Evolutionary conservation across 306 rosid species (phyloP), one percentile per base, ranked within the genome.

Genomic region (Luffa aegyptiaca): DNA sequence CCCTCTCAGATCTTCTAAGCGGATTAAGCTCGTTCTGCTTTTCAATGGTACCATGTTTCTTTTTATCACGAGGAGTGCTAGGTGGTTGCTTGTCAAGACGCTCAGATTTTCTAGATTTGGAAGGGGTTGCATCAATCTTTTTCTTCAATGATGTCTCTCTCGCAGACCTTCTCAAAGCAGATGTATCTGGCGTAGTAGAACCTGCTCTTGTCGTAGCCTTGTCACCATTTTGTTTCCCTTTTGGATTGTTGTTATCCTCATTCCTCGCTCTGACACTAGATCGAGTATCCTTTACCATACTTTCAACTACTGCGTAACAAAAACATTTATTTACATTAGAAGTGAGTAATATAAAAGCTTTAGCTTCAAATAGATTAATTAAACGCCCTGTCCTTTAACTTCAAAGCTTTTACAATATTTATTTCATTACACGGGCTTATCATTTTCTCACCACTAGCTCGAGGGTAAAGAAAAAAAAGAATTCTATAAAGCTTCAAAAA

Each of bases 1-100:
- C 79, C 86, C 94, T 87, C 76, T 83, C 87, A 0, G 93, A 89
- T 86, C 88, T 84, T 85, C 91, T 88, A 77, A 87, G 80, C 48
- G 90, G 85, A 83, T 87, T 91, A 39, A 85, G 88, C 39, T 63
- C 72, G n/a, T 44, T 74, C 86, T 79, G 83, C 69, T 82, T 83
- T 80, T 80, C 92, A 84, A 79, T 46, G 61, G 77, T 86, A 76
- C 70, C 86, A 79, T 86, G 76, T 74, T 85, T 87, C 82, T 81
- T 81, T 52, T 64, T 79, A 16, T 61, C 75, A 6, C 68, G 82
- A 35, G 84, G 84, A 63, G 88, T 51, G 52, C 79, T 70, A 14
- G 84, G 81, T 45, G 56, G 18, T 65, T 33, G 74, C 82, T 83
- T 88, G 79, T 75, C 88, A 45, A 87, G 81, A 68, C 82, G 78